phyloP scores from a whole-genome alignment of 75 land plant genomes.

The Adiantum capillusveneris region DNA sequence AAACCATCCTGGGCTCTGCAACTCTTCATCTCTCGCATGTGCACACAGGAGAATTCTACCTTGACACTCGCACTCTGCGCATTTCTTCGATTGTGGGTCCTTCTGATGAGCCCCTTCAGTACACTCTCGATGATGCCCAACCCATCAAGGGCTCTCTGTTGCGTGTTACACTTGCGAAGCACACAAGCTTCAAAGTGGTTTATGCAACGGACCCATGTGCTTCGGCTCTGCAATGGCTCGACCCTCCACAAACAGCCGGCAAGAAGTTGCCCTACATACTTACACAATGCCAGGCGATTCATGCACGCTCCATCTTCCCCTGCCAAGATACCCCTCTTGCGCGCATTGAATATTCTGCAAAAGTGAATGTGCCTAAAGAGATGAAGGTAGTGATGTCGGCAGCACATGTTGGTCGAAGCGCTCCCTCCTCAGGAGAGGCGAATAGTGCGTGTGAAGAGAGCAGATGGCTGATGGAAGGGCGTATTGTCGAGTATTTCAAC shows the following conservation, averaged over 20 bases:
- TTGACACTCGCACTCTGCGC: constrained; percentile 64
- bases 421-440: constrained; percentile 23
- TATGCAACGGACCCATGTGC: constrained; percentile 47
- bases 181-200: constrained; percentile 26
- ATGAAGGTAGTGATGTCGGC: constrained; percentile 77
- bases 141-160: constrained; percentile 47
- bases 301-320: constrained; percentile 89
- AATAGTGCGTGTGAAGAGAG: constrained; percentile 6
- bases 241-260: constrained; percentile 64
- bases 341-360: constrained; percentile 48
- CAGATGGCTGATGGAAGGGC: constrained; percentile 35
- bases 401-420: constrained; percentile 29
- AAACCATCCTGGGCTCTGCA: constrained; percentile 54
- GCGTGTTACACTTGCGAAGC: constrained; percentile 24
- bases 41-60: constrained; percentile 43
- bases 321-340: constrained; percentile 91
- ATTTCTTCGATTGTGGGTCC: constrained; percentile 21
- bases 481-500: constrained; percentile 64
- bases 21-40: constrained; percentile 43
- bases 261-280: constrained; percentile 51
- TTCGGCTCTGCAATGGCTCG: constrained; percentile 83
- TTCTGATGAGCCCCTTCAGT: neutral
- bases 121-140: constrained; percentile 8
- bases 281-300: constrained; percentile 89
- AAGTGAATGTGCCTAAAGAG: constrained; percentile 48